Evolutionary conservation across 2,329 filamentous ascomycete species (phyloP), one percentile per base, ranked within the genome.

Genomic region (Lojkania enalia): DNA sequence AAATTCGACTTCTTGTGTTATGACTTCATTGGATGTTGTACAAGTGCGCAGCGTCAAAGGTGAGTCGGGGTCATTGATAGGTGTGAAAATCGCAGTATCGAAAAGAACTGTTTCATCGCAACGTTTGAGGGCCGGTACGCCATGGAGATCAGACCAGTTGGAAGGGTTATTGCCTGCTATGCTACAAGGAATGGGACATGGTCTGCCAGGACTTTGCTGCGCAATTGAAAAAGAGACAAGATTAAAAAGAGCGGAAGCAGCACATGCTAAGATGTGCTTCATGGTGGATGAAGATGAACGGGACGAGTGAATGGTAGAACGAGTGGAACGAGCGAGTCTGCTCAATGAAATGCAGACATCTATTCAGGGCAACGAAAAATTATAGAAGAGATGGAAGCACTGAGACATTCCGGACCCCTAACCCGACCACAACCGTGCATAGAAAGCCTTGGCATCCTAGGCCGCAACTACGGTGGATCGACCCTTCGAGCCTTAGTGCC

Each of bases 21-120:
- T 20, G 14, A 9, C 21, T 21, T 36, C 9, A 15, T 36, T 36
- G 5, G 33, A 36, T 7, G 33, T 19, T 20, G 33, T 36, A 15
- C 33, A 36, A 21, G 6, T 36, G 5, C 33, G 33, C 9, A 36
- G 33, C 33, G 15, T 36, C 5, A 36, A 11, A 9, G 16, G 16
- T 19, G 33, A 6, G 16, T 11, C 5, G 6, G 33, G 16, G 15
- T 36, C 33, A 11, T 36, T 21, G 33, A 36, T 15, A 21, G 5
- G 5, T 20, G 33, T 21, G 9, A 5, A 36, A 9, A 36, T 20
- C 5, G 33, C 15, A 5, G 33, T 36, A 15, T 36, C 33, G 33
- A 36, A 36, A 15, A 36, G 33, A 21, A 36, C 33, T 9, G 33
- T 15, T 15, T 36, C 33, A 5, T 20, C 21, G 33, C 33, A 36